phyloP scores from a whole-genome alignment of 768 basidiomycete genomes.

The Gloeopeniophorella convolvens region DNA sequence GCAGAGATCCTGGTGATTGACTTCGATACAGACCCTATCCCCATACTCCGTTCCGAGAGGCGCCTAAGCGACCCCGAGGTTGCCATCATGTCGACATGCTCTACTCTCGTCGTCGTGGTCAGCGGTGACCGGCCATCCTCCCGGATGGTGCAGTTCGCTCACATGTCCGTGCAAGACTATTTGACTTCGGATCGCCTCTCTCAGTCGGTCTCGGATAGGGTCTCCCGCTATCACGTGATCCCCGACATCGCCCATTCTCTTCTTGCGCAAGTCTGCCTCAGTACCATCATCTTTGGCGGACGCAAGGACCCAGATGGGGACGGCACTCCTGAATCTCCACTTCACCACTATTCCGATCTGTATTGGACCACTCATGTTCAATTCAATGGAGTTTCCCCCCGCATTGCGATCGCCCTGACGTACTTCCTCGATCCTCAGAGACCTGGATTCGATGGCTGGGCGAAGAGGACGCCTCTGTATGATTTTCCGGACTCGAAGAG shows the following conservation, averaged over 20 bases:
- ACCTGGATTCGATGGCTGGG: no score
- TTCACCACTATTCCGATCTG: neutral
- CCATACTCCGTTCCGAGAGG: neutral
- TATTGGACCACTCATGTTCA: neutral
- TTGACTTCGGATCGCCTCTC: neutral
- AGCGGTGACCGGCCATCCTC: neutral
- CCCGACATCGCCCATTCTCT: neutral
- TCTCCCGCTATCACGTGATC: neutral
- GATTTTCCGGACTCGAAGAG: neutral
- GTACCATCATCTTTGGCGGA: neutral
- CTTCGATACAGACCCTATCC: neutral
- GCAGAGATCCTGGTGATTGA: constrained; percentile 1
- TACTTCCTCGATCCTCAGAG: no score
- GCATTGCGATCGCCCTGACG: no score
- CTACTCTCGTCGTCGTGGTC: neutral
- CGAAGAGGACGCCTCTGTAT: no score
- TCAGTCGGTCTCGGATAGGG: neutral
- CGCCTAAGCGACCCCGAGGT: neutral
- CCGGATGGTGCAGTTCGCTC: neutral
- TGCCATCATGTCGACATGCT: neutral
- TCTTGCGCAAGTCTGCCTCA: neutral
- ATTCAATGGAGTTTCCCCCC: no score
- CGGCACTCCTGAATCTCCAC: neutral
- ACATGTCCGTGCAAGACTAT: constrained; percentile 1
- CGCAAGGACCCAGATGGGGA: neutral